Evolutionary conservation across 768 basidiomycete species (phyloP), one percentile per base, ranked within the genome.

Genomic region (Lactarius vividus): DNA sequence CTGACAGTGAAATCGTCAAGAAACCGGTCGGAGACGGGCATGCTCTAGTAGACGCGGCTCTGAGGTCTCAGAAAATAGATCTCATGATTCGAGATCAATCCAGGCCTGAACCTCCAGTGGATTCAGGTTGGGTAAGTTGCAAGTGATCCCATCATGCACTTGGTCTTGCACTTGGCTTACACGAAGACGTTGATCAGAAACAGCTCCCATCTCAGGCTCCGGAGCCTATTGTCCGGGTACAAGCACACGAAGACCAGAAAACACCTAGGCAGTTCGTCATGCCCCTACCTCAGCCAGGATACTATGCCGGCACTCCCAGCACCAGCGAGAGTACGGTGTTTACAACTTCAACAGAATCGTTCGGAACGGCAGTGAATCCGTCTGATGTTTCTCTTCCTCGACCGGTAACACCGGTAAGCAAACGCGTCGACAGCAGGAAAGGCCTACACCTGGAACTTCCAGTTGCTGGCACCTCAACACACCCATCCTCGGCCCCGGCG

Each of bases 81-180:
- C 54, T 55, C 29, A 28, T 55, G 54, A 55, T 55, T 33, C 7
- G 54, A 55, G 54, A 55, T 18, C 54, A 6, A n/a, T 55, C 54
- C 28, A 55, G 16, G 54, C 54, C 20, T 8, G 29, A 20, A n/a
- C 54, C 54, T 33, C 28, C 18, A 3, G 16, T 2, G 11, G 49
- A 52, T 15, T 52, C n/a, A 29, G 54, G 20, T 9, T 55, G 54
- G 54, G 54, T 55, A 33, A 28, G 54, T 33, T 29, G 9, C 29
- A 26, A 54, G n/a, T n/a, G n/a, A n/a, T n/a, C n/a, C n/a, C n/a
- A n/a, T n/a, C n/a, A n/a, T n/a, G n/a, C n/a, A n/a, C n/a, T n/a
- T n/a, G n/a, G n/a, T n/a, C n/a, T n/a, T n/a, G n/a, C 29, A 31
- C 18, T 33, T 28, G 18, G 31, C 54, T 55, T 29, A 55, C 54